These are phyloP conservation scores for Sanghuangporus sanghuang DNA, from an alignment of 1,284 basidiomycete species.

Conservation along the genomic window DNA sequence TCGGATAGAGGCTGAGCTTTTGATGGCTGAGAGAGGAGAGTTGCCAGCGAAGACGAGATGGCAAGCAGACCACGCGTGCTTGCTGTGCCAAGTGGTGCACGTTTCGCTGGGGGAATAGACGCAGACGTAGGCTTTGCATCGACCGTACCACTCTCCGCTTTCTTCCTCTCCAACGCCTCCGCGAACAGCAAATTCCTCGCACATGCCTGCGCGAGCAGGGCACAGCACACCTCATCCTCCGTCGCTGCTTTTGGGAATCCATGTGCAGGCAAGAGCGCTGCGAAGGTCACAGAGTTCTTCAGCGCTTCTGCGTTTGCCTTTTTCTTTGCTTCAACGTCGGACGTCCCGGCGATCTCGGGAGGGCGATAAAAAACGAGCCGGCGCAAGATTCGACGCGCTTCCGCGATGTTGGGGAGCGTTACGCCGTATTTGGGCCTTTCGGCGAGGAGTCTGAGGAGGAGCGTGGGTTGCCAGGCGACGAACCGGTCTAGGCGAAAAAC, in stretches of 20 bases:
- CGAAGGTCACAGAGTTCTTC: slow-evolving; percentile 11
- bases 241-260: slow-evolving; percentile 14
- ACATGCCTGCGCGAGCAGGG: slow-evolving; percentile 18
- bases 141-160: neutral
- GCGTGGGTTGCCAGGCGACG: slow-evolving; percentile 14
- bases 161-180: neutral
- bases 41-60: neutral
- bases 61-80: neutral
- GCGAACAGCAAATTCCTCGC: slow-evolving; percentile 3
- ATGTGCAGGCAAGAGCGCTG: slow-evolving; percentile 18
- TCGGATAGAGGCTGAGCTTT: neutral
- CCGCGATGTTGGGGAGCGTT: slow-evolving; percentile 18
- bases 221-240: slow-evolving; percentile 15
- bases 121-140: neutral
- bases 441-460: slow-evolving; percentile 18
- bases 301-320: slow-evolving; percentile 4
- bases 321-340: neutral
- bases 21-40: neutral
- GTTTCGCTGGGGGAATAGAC: neutral
- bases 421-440: slow-evolving; percentile 21
- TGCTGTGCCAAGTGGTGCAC: neutral
- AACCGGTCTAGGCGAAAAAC: slow-evolving; percentile 7
- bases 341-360: neutral
- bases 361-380: slow-evolving; percentile 12
- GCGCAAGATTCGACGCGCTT: slow-evolving; percentile 21